Percentiles rank a stretch among this genome's conserved stretches.
These are phyloP conservation scores for Chrysochromulina parva DNA, from an alignment of 78 protist genomes.

Conservation along the genomic window DNA sequence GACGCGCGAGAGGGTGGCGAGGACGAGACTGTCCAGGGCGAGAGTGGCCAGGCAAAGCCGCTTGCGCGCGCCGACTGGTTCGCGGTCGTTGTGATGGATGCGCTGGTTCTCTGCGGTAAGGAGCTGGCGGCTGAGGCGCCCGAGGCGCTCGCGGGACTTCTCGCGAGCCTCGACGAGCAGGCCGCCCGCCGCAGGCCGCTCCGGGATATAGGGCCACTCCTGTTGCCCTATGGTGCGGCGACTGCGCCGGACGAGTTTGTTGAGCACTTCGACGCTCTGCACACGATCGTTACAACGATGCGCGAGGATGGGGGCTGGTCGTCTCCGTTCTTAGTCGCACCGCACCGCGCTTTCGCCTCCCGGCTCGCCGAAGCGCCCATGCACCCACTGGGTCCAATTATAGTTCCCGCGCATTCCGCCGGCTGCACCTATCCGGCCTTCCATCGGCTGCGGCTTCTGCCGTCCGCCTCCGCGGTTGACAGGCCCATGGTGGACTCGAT, in stretches of 20 bases:
- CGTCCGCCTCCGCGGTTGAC: neutral
- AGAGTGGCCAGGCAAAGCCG: neutral
- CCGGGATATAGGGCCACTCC: neutral
- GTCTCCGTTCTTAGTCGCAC: neutral
- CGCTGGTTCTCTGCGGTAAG: too few relatives aligned
- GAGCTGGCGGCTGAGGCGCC: neutral
- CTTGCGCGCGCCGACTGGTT: constrained; percentile 12
- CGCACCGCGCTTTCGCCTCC: neutral
- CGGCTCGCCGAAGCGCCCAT: neutral
- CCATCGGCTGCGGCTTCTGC: neutral
- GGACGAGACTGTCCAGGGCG: neutral
- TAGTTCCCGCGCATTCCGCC: neutral
- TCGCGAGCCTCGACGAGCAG: too few relatives aligned
- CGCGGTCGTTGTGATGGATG: neutral
- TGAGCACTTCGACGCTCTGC: neutral
- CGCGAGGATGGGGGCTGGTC: neutral
- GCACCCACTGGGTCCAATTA: neutral
- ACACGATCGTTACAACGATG: neutral
- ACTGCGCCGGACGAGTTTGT: neutral
- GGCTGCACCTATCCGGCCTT: neutral
- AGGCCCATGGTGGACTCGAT: neutral
- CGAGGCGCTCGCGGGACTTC: neutral
- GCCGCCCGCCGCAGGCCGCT: neutral
- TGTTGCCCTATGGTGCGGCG: neutral
- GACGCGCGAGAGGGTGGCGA: neutral